phyloP scores from a whole-genome alignment of 1,284 basidiomycete genomes.

The Binderoboletus segoi region DNA sequence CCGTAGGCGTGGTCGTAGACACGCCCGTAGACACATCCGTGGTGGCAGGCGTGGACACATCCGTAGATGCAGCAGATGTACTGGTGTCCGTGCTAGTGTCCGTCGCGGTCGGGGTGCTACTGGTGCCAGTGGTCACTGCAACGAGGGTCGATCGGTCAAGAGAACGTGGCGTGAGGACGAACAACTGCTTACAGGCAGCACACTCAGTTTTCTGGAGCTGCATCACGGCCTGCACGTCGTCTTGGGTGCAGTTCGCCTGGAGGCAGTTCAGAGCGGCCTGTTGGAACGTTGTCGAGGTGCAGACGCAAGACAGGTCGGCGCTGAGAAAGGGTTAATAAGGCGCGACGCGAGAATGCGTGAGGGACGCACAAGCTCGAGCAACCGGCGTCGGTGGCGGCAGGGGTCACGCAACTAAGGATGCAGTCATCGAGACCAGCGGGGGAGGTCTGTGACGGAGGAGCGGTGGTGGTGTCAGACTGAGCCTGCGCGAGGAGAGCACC shows the following conservation, averaged over 20 bases:
- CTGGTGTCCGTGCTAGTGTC: background rate
- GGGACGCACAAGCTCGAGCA: slow-evolving; percentile 23
- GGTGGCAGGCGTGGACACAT: background rate
- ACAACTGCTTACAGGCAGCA: slow-evolving; percentile 10
- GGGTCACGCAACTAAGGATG: slow-evolving; percentile 7
- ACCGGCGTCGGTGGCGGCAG: background rate
- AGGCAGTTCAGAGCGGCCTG: slow-evolving; percentile 13
- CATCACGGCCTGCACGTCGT: slow-evolving; percentile 8
- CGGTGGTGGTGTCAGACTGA: background rate
- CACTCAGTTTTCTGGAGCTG: slow-evolving; percentile 18
- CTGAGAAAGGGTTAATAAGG: slow-evolving; percentile 11
- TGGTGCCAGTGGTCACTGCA: background rate
- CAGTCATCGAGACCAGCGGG: slow-evolving; percentile 4
- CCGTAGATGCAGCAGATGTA: background rate
- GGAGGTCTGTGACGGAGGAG: slow-evolving; percentile 1
- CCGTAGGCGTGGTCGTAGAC: too few species aligned
- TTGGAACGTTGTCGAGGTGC: slow-evolving; percentile 30
- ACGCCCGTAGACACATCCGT: too few species aligned
- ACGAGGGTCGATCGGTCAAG: background rate
- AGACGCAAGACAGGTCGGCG: slow-evolving; percentile 22
- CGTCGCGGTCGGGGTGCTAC: background rate
- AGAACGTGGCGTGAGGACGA: fast-evolving
- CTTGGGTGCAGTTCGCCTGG: slow-evolving; percentile 11
- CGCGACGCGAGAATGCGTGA: too few species aligned
- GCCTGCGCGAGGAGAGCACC: slow-evolving; percentile 23